Evolutionary conservation across 306 rosid species (phyloP).

Genomic region (Crataegus laevigata): DNA sequence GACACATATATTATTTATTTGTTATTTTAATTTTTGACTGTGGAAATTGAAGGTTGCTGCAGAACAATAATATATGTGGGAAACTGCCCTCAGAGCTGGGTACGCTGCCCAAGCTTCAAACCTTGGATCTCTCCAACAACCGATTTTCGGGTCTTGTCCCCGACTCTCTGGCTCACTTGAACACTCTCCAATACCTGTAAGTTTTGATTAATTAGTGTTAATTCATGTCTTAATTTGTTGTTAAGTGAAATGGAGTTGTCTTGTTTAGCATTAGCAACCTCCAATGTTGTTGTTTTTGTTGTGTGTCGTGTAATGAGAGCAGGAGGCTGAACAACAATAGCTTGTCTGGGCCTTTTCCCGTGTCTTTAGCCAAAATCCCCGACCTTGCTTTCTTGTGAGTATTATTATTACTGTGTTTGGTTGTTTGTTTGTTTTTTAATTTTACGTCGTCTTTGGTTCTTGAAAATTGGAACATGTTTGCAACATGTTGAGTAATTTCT

Average conservation of each 20-base stretch:
- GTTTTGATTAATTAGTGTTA: conserved; percentile 14
- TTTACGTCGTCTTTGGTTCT: conserved; percentile 16
- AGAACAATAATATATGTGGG: conserved; percentile 86
- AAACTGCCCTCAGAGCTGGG: conserved; percentile 71
- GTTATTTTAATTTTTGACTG: not conserved
- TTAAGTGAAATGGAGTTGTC: not conserved
- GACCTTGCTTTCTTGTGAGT: conserved; percentile 99
- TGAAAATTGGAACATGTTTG: conserved; percentile 11
- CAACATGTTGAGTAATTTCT: conserved; percentile 7
- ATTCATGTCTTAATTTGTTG: not conserved
- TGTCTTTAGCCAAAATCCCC: conserved; percentile 57
- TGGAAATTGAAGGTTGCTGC: conserved; percentile 52
- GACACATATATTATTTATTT: not conserved
- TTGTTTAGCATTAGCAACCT: not conserved
- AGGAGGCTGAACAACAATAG: conserved; percentile 98
- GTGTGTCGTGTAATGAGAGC: conserved; percentile 31
- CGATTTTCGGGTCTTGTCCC: conserved; percentile 62
- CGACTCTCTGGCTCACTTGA: conserved; percentile 48
- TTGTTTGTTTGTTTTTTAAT: conserved; percentile 13
- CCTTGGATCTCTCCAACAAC: conserved; percentile 86
- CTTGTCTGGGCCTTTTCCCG: conserved; percentile 81
- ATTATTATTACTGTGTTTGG: conserved; percentile 14
- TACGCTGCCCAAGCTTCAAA: conserved; percentile 60
- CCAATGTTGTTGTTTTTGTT: not conserved
- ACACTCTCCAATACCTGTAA: conserved; percentile 71